phyloP scores from a whole-genome alignment of 1,284 basidiomycete genomes.

The Neonothopanus nambi region DNA sequence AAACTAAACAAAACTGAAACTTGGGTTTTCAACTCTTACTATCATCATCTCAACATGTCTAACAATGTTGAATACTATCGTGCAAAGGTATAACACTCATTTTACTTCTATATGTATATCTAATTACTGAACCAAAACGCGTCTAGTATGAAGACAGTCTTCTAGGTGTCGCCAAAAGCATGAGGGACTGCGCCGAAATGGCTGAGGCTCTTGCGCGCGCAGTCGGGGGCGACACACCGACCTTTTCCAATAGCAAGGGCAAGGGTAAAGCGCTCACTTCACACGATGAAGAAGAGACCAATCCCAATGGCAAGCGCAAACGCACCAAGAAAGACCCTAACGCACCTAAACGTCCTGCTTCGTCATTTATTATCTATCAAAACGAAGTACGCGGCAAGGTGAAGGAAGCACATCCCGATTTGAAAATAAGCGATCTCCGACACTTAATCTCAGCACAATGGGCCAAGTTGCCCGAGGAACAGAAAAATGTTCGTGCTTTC shows the following conservation, averaged over 20 bases:
- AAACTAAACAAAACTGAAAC: constrained; percentile 6
- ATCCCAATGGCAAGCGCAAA: constrained; percentile 58
- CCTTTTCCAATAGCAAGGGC: constrained; percentile 42
- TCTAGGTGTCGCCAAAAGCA: constrained; percentile 50
- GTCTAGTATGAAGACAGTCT: constrained; percentile 40
- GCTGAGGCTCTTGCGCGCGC: constrained; percentile 55
- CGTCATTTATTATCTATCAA: constrained; percentile 95
- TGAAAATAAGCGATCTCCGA: constrained; percentile 76
- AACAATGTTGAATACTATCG: constrained; percentile 43
- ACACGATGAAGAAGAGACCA: constrained; percentile 40
- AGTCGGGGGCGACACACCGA: constrained; percentile 20
- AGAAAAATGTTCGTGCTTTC: constrained; percentile 67
- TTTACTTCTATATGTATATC: constrained; percentile 5
- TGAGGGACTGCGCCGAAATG: constrained; percentile 58
- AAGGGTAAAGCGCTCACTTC: constrained; percentile 40
- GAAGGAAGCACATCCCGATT: constrained; percentile 62
- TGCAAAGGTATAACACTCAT: constrained; percentile 40
- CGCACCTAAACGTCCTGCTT: constrained; percentile 94
- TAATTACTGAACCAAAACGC: constrained; percentile 44
- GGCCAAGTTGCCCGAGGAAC: constrained; percentile 63
- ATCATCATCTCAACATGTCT: constrained; percentile 31
- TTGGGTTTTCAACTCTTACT: constrained; percentile 3
- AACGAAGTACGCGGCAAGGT: constrained; percentile 83
- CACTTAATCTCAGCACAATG: constrained; percentile 74
- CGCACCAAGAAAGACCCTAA: constrained; percentile 81